A percentile compares a stretch with the other conserved stretches of the same genome.
Evolutionary conservation across 2,329 filamentous ascomycete genomes (phyloP).

Genomic region (Phyllosticta ampelicida): DNA sequence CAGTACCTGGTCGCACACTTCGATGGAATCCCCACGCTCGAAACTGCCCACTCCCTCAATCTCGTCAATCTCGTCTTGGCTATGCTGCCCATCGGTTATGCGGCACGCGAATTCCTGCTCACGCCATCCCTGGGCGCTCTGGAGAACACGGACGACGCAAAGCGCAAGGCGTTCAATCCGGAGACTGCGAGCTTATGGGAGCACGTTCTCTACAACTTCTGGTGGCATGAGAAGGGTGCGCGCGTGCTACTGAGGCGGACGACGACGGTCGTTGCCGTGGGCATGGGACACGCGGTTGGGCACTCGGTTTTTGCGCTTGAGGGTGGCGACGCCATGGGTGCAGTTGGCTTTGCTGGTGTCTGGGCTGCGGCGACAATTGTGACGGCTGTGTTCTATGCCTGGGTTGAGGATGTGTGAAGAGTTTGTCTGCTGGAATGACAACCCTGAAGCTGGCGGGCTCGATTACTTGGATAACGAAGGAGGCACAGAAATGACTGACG

Average conservation of each 20-base stretch:
- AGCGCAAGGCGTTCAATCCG: constrained; percentile 52
- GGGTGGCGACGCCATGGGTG: constrained; percentile 60
- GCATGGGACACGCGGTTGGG: constrained; percentile 48
- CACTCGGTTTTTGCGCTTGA: constrained; percentile 54
- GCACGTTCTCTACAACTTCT: constrained; percentile 62
- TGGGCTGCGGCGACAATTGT: constrained; percentile 59
- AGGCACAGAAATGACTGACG: not conserved
- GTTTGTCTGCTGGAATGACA: not conserved
- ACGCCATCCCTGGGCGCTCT: constrained; percentile 50
- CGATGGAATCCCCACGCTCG: constrained; percentile 56
- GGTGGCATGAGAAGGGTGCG: constrained; percentile 60
- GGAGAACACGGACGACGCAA: constrained; percentile 34
- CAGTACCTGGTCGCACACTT: constrained; percentile 66
- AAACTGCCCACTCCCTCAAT: constrained; percentile 54
- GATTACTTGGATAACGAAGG: not conserved
- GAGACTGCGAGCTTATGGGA: constrained; percentile 54
- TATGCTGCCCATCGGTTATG: constrained; percentile 58
- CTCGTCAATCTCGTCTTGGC: constrained; percentile 37
- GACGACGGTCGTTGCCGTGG: constrained; percentile 33
- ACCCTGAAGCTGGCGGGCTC: not conserved
- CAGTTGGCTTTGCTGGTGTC: constrained; percentile 58
- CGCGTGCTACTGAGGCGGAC: constrained; percentile 48
- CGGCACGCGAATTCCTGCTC: constrained; percentile 69
- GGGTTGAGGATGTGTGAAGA: constrained; percentile 32
- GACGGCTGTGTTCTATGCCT: constrained; percentile 47